These are phyloP conservation scores for Beauveria brongniartii DNA, from an alignment of 2,329 filamentous ascomycete species.

Conservation along the genomic window DNA sequence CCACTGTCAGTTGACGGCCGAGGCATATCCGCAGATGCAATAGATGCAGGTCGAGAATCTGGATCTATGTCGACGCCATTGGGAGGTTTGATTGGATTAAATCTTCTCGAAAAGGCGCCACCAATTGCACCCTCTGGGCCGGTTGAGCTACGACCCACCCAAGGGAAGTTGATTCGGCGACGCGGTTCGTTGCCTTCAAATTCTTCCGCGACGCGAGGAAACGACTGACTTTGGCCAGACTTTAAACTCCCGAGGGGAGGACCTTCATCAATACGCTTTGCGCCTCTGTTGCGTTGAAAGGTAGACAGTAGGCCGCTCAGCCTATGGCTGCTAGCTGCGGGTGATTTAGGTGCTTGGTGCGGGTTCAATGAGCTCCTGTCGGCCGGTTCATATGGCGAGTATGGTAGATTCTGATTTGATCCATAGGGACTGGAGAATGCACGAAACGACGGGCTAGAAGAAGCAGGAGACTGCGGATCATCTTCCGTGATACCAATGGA, in stretches of 20 bases:
- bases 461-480: slow-evolving; percentile 54
- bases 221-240: slow-evolving; percentile 66
- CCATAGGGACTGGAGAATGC: slow-evolving; percentile 54
- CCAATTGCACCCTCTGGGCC: slow-evolving; percentile 31
- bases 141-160: slow-evolving; percentile 48
- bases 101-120: slow-evolving; percentile 27
- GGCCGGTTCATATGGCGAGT: slow-evolving; percentile 41
- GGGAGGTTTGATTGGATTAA: slow-evolving; percentile 44
- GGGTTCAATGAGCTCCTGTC: slow-evolving; percentile 35
- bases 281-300: slow-evolving; percentile 52
- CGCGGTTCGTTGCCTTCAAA: slow-evolving; percentile 42
- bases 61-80: slow-evolving; percentile 46
- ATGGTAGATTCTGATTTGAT: slow-evolving; percentile 51
- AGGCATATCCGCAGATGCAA: slow-evolving; percentile 62
- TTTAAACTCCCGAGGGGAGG: slow-evolving; percentile 63
- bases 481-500: slow-evolving; percentile 23
- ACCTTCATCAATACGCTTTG: slow-evolving; percentile 43
- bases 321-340: slow-evolving; percentile 25
- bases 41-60: slow-evolving; percentile 59
- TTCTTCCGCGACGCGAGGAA: slow-evolving; percentile 56
- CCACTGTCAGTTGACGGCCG: slow-evolving; percentile 72
- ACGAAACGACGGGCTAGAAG: slow-evolving; percentile 48
- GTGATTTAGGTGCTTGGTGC: slow-evolving; percentile 31
- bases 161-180: slow-evolving; percentile 53
- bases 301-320: slow-evolving; percentile 49